Evolutionary conservation across 768 basidiomycete genomes (phyloP).

Genomic region (Lactifluus echinatus): DNA sequence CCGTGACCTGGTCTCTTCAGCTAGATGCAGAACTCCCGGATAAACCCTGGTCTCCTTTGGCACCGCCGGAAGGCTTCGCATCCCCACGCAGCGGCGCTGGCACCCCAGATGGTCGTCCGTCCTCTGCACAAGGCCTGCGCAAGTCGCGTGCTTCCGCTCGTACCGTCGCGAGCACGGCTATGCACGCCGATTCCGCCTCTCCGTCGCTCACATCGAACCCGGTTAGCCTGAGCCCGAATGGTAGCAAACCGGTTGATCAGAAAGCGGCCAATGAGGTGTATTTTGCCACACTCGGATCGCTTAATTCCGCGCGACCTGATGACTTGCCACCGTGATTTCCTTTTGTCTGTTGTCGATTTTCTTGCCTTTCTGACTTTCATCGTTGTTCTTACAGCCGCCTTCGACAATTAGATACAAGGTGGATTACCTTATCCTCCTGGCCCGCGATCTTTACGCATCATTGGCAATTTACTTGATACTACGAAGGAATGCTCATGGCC

Average conservation of each 20-base stretch:
- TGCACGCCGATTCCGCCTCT: constrained; percentile 49
- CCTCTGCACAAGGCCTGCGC: constrained; percentile 75
- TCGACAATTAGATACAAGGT: too few species aligned
- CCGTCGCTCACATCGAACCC: constrained; percentile 38
- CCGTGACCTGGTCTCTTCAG: too few species aligned
- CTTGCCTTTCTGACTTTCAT: too few species aligned
- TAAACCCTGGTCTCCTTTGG: constrained; percentile 68
- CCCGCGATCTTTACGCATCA: too few species aligned
- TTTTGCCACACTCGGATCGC: constrained; percentile 73
- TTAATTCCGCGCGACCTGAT: constrained; percentile 69
- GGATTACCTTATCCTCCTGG: too few species aligned
- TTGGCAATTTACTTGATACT: too few species aligned
- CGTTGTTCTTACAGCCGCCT: too few species aligned
- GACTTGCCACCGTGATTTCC: constrained; percentile 88
- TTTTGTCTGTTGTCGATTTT: too few species aligned
- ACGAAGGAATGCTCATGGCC: too few species aligned
- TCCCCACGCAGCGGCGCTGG: constrained; percentile 29
- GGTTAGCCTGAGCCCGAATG: constrained; percentile 33
- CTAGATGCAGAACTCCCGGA: constrained; percentile 70
- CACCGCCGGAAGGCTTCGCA: constrained; percentile 46
- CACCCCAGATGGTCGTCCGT: constrained; percentile 46
- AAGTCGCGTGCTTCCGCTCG: constrained; percentile 74
- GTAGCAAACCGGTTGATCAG: constrained; percentile 40
- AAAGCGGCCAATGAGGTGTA: constrained; percentile 81
- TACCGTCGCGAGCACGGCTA: constrained; percentile 36